Base-by-base conservation (phyloP, 2,329 filamentous ascomycete genomes). In the Pseudogymnoascus sp. region DNA sequence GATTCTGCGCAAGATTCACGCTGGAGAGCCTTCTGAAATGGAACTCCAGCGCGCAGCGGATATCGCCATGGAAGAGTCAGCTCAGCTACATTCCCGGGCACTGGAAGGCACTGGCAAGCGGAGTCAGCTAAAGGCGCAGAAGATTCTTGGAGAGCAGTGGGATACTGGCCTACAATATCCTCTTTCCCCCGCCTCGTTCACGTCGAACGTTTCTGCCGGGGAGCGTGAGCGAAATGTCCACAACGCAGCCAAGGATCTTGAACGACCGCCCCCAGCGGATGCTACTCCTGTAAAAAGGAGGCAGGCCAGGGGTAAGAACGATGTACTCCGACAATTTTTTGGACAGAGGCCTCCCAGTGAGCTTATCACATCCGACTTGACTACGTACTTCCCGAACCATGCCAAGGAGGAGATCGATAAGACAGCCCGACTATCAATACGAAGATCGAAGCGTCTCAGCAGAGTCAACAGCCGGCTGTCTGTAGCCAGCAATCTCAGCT, bases 341-440 rank as follows among this genome's bases (percentile, higher is more conserved):
- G 93, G 93, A 36, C 87, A 95, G 68, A 84, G 95, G 70, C 95
- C 95, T 16, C 95, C 95, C 1, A 98, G 93, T 78, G 95, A 99
- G 79, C 85, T 99, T 74, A 99, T 99, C 73, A 93, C 93, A 25
- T 96, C 95, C 21, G 95, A 99, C 74, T 80, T 99, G 65, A 95
- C 92, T 1, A 96, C 93, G 0, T 99, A 98, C 80, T 99, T 99
- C 81, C 95, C 95, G 0, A 92, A 96, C 72, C 93, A 98, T 71
- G 87, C 93, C 61, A 88, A 91, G 64, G 93, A 96, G 74, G 92
- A 96, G 70, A 97, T 99, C 73, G 95, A 98, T 75, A 90, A 92
- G 70, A 98, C 95, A 0, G 93, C 96, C 67, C 90, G 95, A 60
- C 85, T 97, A 77, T 97, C 93, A 0, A 89, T 97, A 76, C 86